Percentiles rank a stretch among this genome's conserved stretches.
Evolutionary conservation across 2,329 filamentous ascomycete species (phyloP).

Genomic region (Diaporthe sp.): DNA sequence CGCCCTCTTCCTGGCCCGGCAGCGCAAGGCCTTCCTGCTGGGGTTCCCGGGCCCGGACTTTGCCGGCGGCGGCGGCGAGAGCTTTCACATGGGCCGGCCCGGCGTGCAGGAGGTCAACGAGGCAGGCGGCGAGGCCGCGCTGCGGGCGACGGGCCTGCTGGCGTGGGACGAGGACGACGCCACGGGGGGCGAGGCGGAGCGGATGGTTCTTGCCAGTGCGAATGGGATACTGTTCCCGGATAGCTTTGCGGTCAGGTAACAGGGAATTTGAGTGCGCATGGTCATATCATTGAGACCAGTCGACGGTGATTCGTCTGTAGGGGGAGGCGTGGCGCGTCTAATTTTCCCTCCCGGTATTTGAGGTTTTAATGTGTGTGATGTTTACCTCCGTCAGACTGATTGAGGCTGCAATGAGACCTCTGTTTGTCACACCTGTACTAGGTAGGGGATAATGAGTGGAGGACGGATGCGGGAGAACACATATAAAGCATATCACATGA

Average conservation of each 20-base stretch:
- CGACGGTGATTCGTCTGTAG: neutral
- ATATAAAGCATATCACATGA: slow-evolving; percentile 1
- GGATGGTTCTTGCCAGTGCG: slow-evolving; percentile 53
- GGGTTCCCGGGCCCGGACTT: slow-evolving; percentile 60
- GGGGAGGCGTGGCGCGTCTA: neutral
- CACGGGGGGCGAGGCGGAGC: slow-evolving; percentile 49
- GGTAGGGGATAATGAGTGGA: neutral
- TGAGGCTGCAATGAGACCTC: neutral
- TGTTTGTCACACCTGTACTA: neutral
- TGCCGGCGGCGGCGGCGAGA: slow-evolving; percentile 52
- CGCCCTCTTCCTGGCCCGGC: slow-evolving; percentile 57
- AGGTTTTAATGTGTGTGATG: neutral
- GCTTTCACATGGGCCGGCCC: slow-evolving; percentile 51
- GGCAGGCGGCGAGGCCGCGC: slow-evolving; percentile 56
- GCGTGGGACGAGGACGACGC: slow-evolving; percentile 58
- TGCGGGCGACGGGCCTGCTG: slow-evolving; percentile 58
- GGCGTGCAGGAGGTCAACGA: slow-evolving; percentile 56
- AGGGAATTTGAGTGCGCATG: too few relatives aligned
- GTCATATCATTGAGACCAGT: neutral
- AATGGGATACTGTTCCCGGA: slow-evolving; percentile 59
- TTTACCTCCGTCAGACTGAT: neutral
- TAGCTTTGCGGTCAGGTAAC: slow-evolving; percentile 48
- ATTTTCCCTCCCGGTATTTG: neutral
- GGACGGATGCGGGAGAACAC: neutral
- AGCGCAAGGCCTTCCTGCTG: slow-evolving; percentile 58